Base-by-base conservation (phyloP, 1,284 basidiomycete species). In the Lentinula novae-zelandiae region DNA sequence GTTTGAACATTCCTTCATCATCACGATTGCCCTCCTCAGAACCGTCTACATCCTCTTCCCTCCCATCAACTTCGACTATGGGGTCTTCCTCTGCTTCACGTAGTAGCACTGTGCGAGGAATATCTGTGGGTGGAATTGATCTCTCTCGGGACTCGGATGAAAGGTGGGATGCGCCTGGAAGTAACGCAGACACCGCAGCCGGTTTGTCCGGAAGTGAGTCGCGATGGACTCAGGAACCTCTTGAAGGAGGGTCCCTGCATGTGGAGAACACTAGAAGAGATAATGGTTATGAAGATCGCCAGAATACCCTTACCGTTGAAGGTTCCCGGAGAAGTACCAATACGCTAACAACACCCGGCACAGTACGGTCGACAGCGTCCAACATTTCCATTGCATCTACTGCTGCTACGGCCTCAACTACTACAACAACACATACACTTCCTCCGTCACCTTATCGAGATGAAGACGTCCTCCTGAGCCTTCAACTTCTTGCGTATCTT, bases 401-500 rank as follows among this genome's bases (percentile, higher is more conserved):
- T 54, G 44, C 61, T 7, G 60, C 67, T 53, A 58, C 71, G 33
- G 42, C 65, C 46, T 63, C 73, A 27, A 63, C 68, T n/a, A 42
- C 67, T 13, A 51, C 69, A 1, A 68, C 68, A 67, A 40, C 61
- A 39, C 57, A 62, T 39, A 13, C 51, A 38, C 67, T 4, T 79
- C 60, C 82, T 40, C 70, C 79, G 0, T 87, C 87, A 0, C 85
- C 85, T 20, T 98, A 96, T 75, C 86, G 94, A 34, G 96, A 99
- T 71, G 96, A 98, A 70, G 96, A 98, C 68, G 95, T 99, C 0
- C 77, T 99, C 2, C 83, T 97, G 15, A 87, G 90, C 27, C 77
- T 99, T 13, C 96, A 99, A 74, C 84, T 99, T 1, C 81, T 99
- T 0, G 97, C 97, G 6, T 99, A 99, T 70, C 81, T 99, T 22